phyloP scores from a whole-genome alignment of 2,329 filamentous ascomycete species.

The Aspergillus ochraceus region DNA sequence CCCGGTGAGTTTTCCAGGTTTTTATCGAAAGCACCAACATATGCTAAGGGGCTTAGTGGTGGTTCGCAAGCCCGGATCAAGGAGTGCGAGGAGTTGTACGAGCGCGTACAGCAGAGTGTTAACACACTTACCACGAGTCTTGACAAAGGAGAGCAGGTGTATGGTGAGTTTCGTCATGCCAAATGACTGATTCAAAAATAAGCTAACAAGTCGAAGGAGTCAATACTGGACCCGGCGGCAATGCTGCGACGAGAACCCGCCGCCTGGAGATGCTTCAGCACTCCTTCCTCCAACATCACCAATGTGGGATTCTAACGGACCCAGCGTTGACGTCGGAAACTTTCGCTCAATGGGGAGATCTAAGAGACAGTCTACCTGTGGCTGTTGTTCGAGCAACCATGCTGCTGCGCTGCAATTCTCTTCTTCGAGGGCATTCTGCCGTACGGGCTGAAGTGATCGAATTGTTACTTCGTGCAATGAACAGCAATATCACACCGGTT shows the following conservation, averaged over 20 bases:
- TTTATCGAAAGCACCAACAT: too few species aligned
- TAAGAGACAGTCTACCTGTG: background rate
- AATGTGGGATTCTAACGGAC: background rate
- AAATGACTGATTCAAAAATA: too few species aligned
- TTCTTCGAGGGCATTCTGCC: background rate
- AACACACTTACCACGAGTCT: too few species aligned
- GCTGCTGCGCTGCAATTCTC: background rate
- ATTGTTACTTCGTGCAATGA: background rate
- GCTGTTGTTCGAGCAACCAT: background rate
- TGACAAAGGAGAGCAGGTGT: too few species aligned
- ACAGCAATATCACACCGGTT: background rate
- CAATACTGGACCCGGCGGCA: slow-evolving; percentile 5
- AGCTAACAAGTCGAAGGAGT: background rate
- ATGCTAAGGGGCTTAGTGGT: too few species aligned
- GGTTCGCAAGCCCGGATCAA: too few species aligned
- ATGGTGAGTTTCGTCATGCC: too few species aligned
- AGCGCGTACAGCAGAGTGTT: too few species aligned
- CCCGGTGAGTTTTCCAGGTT: too few species aligned
- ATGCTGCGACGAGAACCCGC: background rate
- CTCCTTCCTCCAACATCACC: background rate
- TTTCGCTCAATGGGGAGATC: too few species aligned
- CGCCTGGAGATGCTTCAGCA: slow-evolving; percentile 1
- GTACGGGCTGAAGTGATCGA: background rate
- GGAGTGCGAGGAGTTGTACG: too few species aligned
- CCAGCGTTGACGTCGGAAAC: background rate